Percentiles rank a stretch among this genome's conserved stretches.
These are phyloP conservation scores for Polyporus arcularius DNA, from an alignment of 768 basidiomycete species.

Conservation along the genomic window DNA sequence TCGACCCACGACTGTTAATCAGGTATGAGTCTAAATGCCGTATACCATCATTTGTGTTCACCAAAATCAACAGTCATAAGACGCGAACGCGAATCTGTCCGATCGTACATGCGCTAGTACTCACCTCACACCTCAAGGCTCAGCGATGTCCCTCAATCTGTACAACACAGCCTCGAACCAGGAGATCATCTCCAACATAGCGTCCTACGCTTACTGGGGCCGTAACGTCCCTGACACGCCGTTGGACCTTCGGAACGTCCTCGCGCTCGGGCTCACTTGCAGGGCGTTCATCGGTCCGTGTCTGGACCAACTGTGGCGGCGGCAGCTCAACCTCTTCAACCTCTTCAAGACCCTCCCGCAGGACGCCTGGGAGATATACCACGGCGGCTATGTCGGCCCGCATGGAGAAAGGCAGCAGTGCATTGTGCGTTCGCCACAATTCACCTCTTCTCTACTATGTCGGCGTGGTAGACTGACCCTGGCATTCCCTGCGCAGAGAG, in stretches of 20 bases:
- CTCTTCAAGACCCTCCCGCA: conserved; percentile 8
- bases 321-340: conserved; percentile 7
- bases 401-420: not conserved
- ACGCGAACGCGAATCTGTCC: too few relatives aligned
- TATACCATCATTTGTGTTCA: too few relatives aligned
- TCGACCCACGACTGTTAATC: not conserved
- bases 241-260: conserved; percentile 1
- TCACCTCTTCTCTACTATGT: not conserved
- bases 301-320: conserved; percentile 12
- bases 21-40: not conserved
- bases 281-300: conserved; percentile 5
- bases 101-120: too few relatives aligned
- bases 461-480: not conserved
- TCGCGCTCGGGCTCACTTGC: conserved; percentile 7
- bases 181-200: conserved; percentile 5
- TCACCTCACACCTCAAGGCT: not conserved
- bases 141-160: not conserved
- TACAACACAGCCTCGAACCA: not conserved
- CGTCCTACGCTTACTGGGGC: conserved; percentile 7
- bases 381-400: not conserved
- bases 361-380: not conserved
- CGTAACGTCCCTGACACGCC: not conserved
- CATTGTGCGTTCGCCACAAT: not conserved
- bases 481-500: not conserved
- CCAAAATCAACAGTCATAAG: too few relatives aligned